phyloP scores from a whole-genome alignment of 345 rosid genomes.

The Dipteronia dyeriana region DNA sequence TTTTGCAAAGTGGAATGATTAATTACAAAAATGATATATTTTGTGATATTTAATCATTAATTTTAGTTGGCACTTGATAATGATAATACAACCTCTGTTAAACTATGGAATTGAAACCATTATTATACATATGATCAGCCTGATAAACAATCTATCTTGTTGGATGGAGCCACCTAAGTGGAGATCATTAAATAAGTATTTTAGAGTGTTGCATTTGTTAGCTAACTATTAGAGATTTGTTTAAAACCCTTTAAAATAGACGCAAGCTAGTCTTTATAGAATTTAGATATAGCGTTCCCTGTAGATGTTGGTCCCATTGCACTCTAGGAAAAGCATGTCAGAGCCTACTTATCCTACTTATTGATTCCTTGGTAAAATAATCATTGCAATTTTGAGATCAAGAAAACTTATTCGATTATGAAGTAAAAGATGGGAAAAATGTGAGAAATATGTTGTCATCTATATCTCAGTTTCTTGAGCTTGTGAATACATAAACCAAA shows the following conservation, averaged over 20 bases:
- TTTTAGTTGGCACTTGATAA: constrained; percentile 1
- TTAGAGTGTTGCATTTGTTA: background rate
- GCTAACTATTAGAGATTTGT: background rate
- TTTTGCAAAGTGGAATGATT: background rate
- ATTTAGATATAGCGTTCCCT: background rate
- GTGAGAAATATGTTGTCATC: background rate
- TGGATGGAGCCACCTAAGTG: background rate
- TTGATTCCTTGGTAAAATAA: background rate
- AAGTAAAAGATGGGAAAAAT: background rate
- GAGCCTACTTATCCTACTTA: background rate
- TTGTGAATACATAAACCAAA: constrained; percentile 5
- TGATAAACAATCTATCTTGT: background rate
- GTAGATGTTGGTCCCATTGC: background rate
- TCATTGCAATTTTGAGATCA: background rate
- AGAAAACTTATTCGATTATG: background rate
- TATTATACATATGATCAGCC: background rate
- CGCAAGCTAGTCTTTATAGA: background rate
- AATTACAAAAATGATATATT: background rate
- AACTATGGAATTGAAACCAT: background rate
- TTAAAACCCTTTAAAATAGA: background rate
- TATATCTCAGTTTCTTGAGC: background rate
- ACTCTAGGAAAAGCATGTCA: background rate
- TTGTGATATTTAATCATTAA: background rate
- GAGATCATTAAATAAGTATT: background rate
- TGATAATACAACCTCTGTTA: background rate